Evolutionary conservation across 306 rosid genomes (phyloP), one percentile per base, ranked within the genome.

Genomic region (Notholithocarpus densiflorus): DNA sequence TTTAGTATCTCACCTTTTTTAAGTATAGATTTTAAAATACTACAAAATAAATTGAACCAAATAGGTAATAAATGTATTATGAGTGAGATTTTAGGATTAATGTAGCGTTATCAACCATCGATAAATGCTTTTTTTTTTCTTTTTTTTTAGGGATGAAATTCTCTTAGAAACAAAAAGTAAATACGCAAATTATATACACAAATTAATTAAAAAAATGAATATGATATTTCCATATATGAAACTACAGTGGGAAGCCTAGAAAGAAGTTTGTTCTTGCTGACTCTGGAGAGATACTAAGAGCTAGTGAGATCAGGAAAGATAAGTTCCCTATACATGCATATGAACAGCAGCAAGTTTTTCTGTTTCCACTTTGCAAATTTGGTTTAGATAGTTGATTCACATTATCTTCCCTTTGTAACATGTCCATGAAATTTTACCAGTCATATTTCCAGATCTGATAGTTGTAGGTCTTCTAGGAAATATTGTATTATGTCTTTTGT

Each of bases 171-270:
- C 43, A 37, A 37, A 6, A 37, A 6, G 43, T 37, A 37, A 37
- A 37, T 6, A 37, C 43, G 10, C 43, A 37, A 37, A 37, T 37
- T 37, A 6, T 37, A 37, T 37, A 37, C 43, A 1, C 43, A 37
- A 37, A 6, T 37, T 37, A 37, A 37, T 6, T 37, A 0, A 37
- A 37, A 37, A 37, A 1, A 37, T 37, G 43, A 37, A 37, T 6
- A 6, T 37, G 43, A 37, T 37, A 37, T 6, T 37, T 37, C 43
- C 43, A 37, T 37, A 37, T 37, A 37, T 37, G 97, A 78, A 93
- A 96, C 73, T 91, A 91, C 82, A 88, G 83, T 2, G 97, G 96
- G 48, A 89, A 88, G 71, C 97, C 97, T 34, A 88, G 97, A 79
- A 93, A 89, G 84, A 88, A 91, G 85, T 96, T 93, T 52, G 81